Evolutionary conservation across 768 basidiomycete species (phyloP), one percentile per base, ranked within the genome.

Genomic region (Cantharellus cinnabarinus): DNA sequence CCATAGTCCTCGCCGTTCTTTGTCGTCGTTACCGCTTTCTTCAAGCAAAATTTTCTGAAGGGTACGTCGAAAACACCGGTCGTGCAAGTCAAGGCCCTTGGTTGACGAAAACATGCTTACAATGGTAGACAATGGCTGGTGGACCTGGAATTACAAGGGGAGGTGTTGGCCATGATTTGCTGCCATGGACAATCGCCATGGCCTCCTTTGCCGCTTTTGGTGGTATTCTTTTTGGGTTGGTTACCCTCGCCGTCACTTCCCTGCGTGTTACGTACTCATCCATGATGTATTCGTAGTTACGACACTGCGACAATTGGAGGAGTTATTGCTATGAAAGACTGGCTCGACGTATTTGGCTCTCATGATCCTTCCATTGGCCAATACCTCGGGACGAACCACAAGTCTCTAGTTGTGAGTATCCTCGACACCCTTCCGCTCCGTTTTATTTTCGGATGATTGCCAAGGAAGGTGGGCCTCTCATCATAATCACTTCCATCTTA

Each of bases 281-380:
- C 10, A 57, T 34, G 4, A 42, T 39, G 41, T 34, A 56, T 34
- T 65, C 64, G 20, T 55, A 84, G 82, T 58, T 90, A 87, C 68
- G 88, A 90, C 70, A 86, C 88, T 58, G 89, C 88, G 65, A 78
- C 78, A 65, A 88, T 89, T 73, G 78, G 77, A 60, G 89, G 88
- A 69, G 74, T 88, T 68, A 79, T 77, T 58, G 78, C 74, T 58
- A 85, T 85, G 78, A 64, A 71, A 64, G 70, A 79, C 67, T 79
- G 78, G 74, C 68, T 82, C 61, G 60, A 69, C 54, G 73, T 75
- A 7, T 81, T 80, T 62, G 79, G 77, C 42, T 71, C 10, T 54
- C 82, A 50, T 70, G n/a, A 37, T 37, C 52, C 73, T 66, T 63
- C 61, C 58, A 61, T 52, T 37, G 38, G 38, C 38, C 38, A 37